Percentiles rank a stretch among this genome's conserved stretches.
Evolutionary conservation across 1,284 basidiomycete species (phyloP).

Genomic region (Athelia sp.): DNA sequence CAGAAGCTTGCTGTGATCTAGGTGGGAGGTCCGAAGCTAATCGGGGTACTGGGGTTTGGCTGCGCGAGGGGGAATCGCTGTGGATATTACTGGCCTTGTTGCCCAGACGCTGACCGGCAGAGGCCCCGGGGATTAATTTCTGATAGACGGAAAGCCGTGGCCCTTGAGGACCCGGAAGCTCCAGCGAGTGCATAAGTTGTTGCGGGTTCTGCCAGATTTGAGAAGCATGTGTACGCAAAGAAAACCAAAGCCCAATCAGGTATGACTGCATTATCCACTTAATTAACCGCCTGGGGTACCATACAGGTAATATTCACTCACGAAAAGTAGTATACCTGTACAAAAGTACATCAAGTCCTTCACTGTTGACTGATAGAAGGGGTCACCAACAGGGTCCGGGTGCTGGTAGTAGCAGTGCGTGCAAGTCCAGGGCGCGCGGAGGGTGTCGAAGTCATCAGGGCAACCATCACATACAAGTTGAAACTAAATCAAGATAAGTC

Average conservation of each 20-base stretch:
- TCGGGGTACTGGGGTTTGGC: conserved; percentile 37
- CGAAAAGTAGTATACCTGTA: conserved; percentile 83
- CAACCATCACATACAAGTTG: conserved; percentile 92
- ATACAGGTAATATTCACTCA: conserved; percentile 38
- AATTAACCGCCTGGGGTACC: not conserved
- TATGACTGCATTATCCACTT: conserved; percentile 66
- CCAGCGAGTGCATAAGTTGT: conserved; percentile 69
- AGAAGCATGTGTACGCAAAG: conserved; percentile 93
- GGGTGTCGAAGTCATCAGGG: conserved; percentile 40
- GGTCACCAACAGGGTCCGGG: conserved; percentile 87
- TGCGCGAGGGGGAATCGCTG: conserved; percentile 29
- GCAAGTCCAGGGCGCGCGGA: conserved; percentile 74
- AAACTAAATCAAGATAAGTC: conserved; percentile 54
- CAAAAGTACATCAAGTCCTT: conserved; percentile 95
- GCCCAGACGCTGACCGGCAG: conserved; percentile 24
- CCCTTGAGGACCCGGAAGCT: conserved; percentile 38
- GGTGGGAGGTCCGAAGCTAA: conserved; percentile 14
- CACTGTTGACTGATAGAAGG: conserved; percentile 95
- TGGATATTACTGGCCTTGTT: conserved; percentile 42
- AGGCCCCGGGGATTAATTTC: conserved; percentile 41
- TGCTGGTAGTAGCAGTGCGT: conserved; percentile 94
- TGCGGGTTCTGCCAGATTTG: conserved; percentile 99
- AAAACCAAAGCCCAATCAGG: conserved; percentile 97
- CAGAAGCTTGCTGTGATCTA: conserved; percentile 12
- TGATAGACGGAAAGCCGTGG: conserved; percentile 72